phyloP scores from a whole-genome alignment of 2,329 filamentous ascomycete species.

The Xylariomycetidae sp. region DNA sequence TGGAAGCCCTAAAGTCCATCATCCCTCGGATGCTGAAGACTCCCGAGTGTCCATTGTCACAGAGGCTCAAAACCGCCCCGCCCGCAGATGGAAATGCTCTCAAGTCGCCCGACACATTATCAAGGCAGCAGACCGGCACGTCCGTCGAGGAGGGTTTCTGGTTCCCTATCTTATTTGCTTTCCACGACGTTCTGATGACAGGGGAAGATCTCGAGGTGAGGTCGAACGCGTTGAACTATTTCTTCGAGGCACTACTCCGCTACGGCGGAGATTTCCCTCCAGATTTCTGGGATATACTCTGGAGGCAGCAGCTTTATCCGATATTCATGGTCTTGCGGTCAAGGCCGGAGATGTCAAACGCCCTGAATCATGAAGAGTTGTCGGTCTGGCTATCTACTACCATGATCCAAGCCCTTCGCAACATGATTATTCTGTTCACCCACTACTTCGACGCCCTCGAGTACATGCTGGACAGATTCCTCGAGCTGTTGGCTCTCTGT shows the following conservation, averaged over 20 bases:
- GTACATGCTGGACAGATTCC: slow-evolving; percentile 97
- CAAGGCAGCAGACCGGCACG: slow-evolving; percentile 65
- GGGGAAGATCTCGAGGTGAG: slow-evolving; percentile 96
- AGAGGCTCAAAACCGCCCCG: too few species aligned
- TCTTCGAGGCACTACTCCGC: slow-evolving; percentile 87
- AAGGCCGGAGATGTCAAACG: slow-evolving; percentile 93
- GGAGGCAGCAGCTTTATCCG: slow-evolving; percentile 92
- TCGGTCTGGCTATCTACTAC: slow-evolving; percentile 99
- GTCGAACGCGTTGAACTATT: slow-evolving; percentile 85
- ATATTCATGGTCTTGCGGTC: slow-evolving; percentile 98
- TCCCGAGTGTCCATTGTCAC: slow-evolving; percentile 87
- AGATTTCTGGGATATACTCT: slow-evolving; percentile 98
- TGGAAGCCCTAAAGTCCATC: slow-evolving; percentile 89
- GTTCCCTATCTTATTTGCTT: slow-evolving; percentile 97
- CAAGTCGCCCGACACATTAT: slow-evolving; percentile 38
- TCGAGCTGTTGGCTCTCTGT: slow-evolving; percentile 89
- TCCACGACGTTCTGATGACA: slow-evolving; percentile 98
- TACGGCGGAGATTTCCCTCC: slow-evolving; percentile 88
- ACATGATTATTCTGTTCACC: slow-evolving; percentile 98
- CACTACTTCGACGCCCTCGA: slow-evolving; percentile 96
- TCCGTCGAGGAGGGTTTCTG: slow-evolving; percentile 96
- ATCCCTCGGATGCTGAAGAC: slow-evolving; percentile 94
- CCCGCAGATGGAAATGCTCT: slow-evolving; percentile 32
- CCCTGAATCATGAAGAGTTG: slow-evolving; percentile 90
- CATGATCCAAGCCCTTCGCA: slow-evolving; percentile 96